Percentiles rank a stretch among this genome's conserved stretches.
phyloP scores from a whole-genome alignment of 1,284 basidiomycete genomes.

The Puccinia novopanici region DNA sequence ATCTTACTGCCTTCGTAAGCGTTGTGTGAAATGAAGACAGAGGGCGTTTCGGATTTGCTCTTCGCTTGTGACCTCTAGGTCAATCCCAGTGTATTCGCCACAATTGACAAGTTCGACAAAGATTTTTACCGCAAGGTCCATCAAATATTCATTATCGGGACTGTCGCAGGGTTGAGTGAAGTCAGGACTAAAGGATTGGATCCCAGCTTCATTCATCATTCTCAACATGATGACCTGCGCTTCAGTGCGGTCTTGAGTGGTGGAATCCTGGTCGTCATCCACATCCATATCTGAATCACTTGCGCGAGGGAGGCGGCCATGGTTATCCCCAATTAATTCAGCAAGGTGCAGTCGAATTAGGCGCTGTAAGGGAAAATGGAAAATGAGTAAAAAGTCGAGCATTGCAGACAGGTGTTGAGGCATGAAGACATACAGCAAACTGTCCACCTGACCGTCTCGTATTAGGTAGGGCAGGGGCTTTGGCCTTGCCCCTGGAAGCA shows the following conservation, averaged over 20 bases:
- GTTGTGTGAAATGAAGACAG: constrained; percentile 8
- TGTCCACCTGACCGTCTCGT: too few relatives aligned
- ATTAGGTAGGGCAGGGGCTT: too few relatives aligned
- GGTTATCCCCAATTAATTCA: too few relatives aligned
- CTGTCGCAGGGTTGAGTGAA: constrained; percentile 9
- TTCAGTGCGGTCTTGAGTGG: constrained; percentile 7
- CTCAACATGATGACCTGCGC: constrained; percentile 1
- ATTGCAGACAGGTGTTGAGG: too few relatives aligned
- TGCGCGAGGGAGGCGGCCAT: too few relatives aligned
- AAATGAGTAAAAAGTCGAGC: too few relatives aligned
- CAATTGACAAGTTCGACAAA: constrained; percentile 25
- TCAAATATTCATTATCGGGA: constrained; percentile 17
- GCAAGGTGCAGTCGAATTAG: too few relatives aligned
- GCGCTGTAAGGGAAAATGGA: too few relatives aligned
- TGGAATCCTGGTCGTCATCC: neutral
- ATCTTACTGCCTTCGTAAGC: constrained; percentile 3
- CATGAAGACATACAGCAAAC: too few relatives aligned
- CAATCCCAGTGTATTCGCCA: constrained; percentile 9
- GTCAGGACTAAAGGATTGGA: constrained; percentile 23
- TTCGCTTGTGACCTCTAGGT: neutral
- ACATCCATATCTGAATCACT: too few relatives aligned
- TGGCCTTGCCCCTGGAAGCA: too few relatives aligned
- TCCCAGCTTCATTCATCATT: constrained; percentile 16
- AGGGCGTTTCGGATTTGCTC: constrained; percentile 2
- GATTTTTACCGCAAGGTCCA: constrained; percentile 5